Base-by-base conservation (phyloP, 2,329 filamentous ascomycete genomes). In the Gnomoniopsis sp. region DNA sequence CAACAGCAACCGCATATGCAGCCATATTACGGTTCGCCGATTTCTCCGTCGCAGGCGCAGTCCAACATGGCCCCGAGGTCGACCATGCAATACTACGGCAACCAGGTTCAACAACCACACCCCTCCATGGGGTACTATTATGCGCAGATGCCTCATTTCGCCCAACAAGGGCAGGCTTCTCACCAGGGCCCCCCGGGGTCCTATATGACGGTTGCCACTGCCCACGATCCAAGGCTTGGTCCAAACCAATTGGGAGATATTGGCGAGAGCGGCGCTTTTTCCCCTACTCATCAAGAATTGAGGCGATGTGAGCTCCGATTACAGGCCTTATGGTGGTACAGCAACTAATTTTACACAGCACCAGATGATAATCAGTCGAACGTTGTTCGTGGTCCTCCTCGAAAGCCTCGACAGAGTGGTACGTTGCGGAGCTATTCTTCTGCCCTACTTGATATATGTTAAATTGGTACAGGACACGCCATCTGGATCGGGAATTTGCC, bases 401-500 rank as follows among this genome's bases (percentile, higher is more conserved):
- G 80, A 60, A 84, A 84, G 62, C 81, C 85, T 60, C 79, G 80
- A 60, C 84, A 87, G 70, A 87, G 81, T 68, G 84, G 85, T 87
- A 72, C 73, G 81, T 69, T 30, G 19, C 22, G 10, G n/a, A 46
- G 54, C 4, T 48, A 44, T 26, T 44, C 19, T 23, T 44, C 7
- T 19, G 14, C 49, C 38, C 12, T n/a, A n/a, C 15, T 15, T 34
- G 15, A 12, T 19, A 19, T 23, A 33, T 36, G 36, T 50, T 62
- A 49, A 62, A 17, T 54, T 33, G 30, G 58, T 36, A 54, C 81
- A 78, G 93, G 93, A 1, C 90, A 96, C 70, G 93, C 93, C 0
- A 86, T 98, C 21, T 98, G 95, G 93, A 91, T 98, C 30, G 95
- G 95, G 44, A 98, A 98, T 69, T 79, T 98, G 0, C 93, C 93